Base-by-base conservation (phyloP, 257 asterid genomes). In the Solanum ahanhuiri region DNA sequence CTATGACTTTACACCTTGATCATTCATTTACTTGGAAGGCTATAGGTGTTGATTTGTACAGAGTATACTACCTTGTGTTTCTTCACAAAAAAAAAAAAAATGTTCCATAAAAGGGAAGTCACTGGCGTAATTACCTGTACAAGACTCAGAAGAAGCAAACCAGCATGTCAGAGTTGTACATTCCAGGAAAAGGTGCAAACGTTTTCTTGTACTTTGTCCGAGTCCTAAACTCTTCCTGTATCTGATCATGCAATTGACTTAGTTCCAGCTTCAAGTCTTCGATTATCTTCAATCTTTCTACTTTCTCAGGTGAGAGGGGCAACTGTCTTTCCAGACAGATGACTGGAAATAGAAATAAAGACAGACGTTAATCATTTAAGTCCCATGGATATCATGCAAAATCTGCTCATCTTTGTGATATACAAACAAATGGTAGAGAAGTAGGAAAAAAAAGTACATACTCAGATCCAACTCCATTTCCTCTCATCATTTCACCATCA, bases 401-500 rank as follows among this genome's bases (percentile, higher is more conserved):
- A 33, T 34, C 51, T 34, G 4, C 45, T 72, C 81, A 72, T 22
- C 82, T 10, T 37, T 37, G 15, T n/a, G 43, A 73, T 20, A 22
- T 37, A 22, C 82, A 73, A 73, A 22, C 35, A 35, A 73, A 35
- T 22, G 54, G 48, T 37, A 22, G 82, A 73, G 84, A 58, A 12
- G 41, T 72, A 51, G 82, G 35, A 75, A 37, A 31, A 43, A 22
- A 75, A 43, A 34, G 43, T 12, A 81, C 89, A 17, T 88, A 93
- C 98, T 94, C n/a, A 12, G 71, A 31, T 73, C 93, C 95, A 25
- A 87, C 75, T 33, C 96, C 93, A 18, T 93, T 90, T 64, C 93
- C 90, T 83, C 84, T 91, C 73, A 91, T 75, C 10, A 93, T 89
- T 15, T 89, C 93, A 23, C 98, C 98, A 87, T 95, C 98, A 83